These are phyloP conservation scores for Hirschfeldia incana DNA, from an alignment of 345 rosid species.

Conservation along the genomic window DNA sequence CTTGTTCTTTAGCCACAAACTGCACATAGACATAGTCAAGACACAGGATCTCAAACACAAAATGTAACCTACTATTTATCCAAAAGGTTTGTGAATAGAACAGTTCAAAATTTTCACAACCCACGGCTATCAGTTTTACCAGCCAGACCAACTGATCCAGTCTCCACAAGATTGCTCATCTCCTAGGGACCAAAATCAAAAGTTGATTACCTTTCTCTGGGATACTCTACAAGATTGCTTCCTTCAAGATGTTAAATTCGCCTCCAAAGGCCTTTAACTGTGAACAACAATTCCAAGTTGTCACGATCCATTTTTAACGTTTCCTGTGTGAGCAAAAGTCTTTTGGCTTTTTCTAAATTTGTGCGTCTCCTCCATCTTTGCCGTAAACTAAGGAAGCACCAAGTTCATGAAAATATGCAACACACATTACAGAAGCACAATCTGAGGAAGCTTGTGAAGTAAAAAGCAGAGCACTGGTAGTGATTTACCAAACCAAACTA, in stretches of 20 bases:
- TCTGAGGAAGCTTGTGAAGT: background rate
- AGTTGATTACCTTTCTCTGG: no score
- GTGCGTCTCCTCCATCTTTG: no score
- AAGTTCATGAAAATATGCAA: background rate
- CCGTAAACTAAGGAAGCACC: background rate
- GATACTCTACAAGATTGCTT: no score
- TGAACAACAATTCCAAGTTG: no score
- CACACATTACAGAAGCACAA: background rate
- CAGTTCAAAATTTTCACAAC: background rate
- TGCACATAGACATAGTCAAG: constrained; percentile 31
- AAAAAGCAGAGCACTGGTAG: background rate
- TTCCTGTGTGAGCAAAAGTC: no score
- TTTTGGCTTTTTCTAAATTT: no score
- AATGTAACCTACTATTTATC: background rate
- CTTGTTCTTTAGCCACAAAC: constrained; percentile 61
- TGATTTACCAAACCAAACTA: background rate
- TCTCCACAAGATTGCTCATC: constrained; percentile 35
- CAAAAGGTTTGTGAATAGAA: background rate
- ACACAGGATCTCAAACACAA: background rate
- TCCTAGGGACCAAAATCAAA: no score
- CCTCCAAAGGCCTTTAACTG: no score
- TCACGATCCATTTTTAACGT: no score
- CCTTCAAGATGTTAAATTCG: no score
- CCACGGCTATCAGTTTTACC: constrained; percentile 50
- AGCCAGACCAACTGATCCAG: constrained; percentile 73